A percentile compares a stretch with the other conserved stretches of the same genome.
Conservation (phyloP, 1,284 basidiomycete species). For the Leccinum proliferum region DNA sequence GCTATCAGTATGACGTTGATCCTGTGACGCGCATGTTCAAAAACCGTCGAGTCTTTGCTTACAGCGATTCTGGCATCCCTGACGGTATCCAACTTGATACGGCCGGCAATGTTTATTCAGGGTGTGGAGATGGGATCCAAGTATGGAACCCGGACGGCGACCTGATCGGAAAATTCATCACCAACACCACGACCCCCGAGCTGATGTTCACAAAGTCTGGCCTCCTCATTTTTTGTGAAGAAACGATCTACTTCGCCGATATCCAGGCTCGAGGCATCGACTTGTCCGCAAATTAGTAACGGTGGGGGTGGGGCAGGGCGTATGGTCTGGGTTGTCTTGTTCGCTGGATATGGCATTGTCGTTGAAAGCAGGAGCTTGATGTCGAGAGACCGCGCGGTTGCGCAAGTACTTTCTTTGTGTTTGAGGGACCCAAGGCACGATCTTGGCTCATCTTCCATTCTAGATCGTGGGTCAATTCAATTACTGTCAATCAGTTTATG, state of each 20-base stretch:
- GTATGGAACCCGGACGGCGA: slow-evolving; percentile 62
- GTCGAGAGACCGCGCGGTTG: not conserved
- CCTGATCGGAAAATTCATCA: slow-evolving; percentile 72
- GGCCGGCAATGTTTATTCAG: slow-evolving; percentile 19
- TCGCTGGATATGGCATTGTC: not conserved
- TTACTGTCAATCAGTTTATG: not conserved
- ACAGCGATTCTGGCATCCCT: slow-evolving; percentile 60
- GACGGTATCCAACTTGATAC: slow-evolving; percentile 56
- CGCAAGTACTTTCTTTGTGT: not conserved
- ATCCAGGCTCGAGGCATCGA: slow-evolving; percentile 18
- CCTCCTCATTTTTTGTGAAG: slow-evolving; percentile 15
- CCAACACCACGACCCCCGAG: slow-evolving; percentile 55
- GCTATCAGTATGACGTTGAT: slow-evolving; percentile 69
- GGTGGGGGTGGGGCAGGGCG: not conserved
- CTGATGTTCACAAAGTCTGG: slow-evolving; percentile 45
- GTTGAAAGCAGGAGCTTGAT: not conserved
- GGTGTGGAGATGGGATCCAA: slow-evolving; percentile 30
- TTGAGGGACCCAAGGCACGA: not conserved
- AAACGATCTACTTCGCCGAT: slow-evolving; percentile 16
- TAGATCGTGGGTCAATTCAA: not conserved
- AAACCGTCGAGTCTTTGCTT: slow-evolving; percentile 71
- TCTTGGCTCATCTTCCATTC: not conserved
- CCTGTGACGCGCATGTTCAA: slow-evolving; percentile 46
- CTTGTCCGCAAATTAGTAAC: slow-evolving; percentile 1
- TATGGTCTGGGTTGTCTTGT: not conserved